These are phyloP conservation scores for Paecilomyces formosus DNA, from an alignment of 2,329 filamentous ascomycete genomes.

Conservation along the genomic window DNA sequence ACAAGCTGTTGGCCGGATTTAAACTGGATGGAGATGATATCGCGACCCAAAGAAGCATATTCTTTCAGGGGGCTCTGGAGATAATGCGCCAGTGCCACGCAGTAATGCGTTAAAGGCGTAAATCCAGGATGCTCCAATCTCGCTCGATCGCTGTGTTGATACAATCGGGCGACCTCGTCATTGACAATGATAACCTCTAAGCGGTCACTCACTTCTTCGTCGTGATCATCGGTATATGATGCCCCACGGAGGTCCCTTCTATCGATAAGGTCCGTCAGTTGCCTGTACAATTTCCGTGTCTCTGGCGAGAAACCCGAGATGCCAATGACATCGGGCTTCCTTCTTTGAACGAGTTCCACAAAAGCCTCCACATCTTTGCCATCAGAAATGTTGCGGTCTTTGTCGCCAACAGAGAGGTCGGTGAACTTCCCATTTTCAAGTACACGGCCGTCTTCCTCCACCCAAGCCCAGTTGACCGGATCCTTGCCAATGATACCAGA, in stretches of 20 bases:
- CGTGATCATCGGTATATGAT: conserved; percentile 77
- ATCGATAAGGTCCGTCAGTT: conserved; percentile 70
- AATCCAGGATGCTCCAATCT: conserved; percentile 73
- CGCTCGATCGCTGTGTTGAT: conserved; percentile 81
- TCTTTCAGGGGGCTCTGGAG: conserved; percentile 95
- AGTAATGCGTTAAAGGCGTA: conserved; percentile 74
- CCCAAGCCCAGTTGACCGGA: conserved; percentile 81
- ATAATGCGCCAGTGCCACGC: conserved; percentile 80
- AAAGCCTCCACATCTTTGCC: conserved; percentile 62
- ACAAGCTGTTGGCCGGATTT: conserved; percentile 85
- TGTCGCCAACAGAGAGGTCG: conserved; percentile 61
- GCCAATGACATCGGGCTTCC: conserved; percentile 82
- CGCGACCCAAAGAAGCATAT: conserved; percentile 84
- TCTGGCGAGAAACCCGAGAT: conserved; percentile 85
- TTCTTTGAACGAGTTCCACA: conserved; percentile 68
- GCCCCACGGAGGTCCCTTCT: conserved; percentile 70
- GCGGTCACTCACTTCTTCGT: conserved; percentile 66
- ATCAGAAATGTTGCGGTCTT: conserved; percentile 60
- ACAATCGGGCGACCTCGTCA: conserved; percentile 93
- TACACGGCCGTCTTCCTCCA: conserved; percentile 86
- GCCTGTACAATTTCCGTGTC: conserved; percentile 73
- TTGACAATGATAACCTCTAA: conserved; percentile 89
- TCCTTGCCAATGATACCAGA: conserved; percentile 67
- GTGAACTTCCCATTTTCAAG: conserved; percentile 81
- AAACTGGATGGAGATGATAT: conserved; percentile 79